Evolutionary conservation across 768 basidiomycete species (phyloP).

Genomic region (Amanita rimosa): DNA sequence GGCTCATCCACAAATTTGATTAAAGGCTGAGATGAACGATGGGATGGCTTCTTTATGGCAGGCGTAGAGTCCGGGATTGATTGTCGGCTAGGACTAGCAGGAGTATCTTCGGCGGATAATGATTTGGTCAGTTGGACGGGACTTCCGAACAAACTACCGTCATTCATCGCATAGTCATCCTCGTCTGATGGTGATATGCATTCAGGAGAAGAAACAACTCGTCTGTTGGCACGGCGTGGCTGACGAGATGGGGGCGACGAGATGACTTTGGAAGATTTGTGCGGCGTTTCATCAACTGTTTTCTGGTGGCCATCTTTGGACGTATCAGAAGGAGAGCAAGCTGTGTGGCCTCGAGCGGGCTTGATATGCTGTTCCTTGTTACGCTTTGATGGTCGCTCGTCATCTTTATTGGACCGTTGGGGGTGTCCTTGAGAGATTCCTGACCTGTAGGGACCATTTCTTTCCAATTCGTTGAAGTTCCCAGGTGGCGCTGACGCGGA

Average conservation of each 20-base stretch:
- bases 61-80: background rate
- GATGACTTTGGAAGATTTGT: background rate
- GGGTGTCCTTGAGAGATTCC: background rate
- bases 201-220: constrained; percentile 13
- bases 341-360: background rate
- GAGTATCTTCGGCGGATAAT: constrained; percentile 7
- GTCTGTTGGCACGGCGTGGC: constrained; percentile 1
- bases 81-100: background rate
- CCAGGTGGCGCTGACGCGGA: background rate
- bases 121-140: background rate
- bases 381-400: background rate
- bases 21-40: constrained; percentile 41
- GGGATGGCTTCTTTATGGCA: constrained; percentile 19
- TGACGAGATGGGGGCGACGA: background rate
- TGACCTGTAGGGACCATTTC: background rate
- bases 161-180: constrained; percentile 20
- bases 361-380: background rate
- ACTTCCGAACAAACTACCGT: constrained; percentile 4
- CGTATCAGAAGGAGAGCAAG: background rate
- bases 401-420: background rate
- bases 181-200: constrained; percentile 22
- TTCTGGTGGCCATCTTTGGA: background rate
- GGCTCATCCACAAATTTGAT: constrained; percentile 42
- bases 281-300: background rate
- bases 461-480: background rate